A percentile compares a stretch with the other conserved stretches of the same genome.
phyloP scores from a whole-genome alignment of 352 stramenopile genomes.

The Saprolegnia diclina region DNA sequence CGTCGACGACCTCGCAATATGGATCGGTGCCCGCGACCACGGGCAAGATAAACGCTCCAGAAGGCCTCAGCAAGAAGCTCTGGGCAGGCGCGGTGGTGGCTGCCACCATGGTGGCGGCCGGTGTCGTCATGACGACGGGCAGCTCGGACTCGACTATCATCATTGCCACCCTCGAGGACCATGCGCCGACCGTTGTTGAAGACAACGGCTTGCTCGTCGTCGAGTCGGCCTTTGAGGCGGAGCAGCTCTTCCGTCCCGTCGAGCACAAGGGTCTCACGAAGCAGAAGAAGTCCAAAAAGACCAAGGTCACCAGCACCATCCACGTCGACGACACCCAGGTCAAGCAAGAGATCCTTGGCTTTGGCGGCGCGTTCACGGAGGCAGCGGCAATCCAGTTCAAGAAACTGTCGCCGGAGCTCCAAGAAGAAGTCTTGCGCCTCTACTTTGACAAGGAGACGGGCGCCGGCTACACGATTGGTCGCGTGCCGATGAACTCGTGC shows the following conservation, averaged over 20 bases:
- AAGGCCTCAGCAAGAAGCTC: neutral
- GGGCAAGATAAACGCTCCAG: neutral
- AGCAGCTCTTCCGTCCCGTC: neutral
- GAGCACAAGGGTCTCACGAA: constrained; percentile 22
- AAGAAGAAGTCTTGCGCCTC: constrained; percentile 78
- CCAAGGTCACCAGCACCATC: constrained; percentile 38
- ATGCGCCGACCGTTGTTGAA: neutral
- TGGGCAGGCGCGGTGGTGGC: neutral
- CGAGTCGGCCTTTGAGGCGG: constrained; percentile 1
- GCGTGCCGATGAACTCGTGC: constrained; percentile 87
- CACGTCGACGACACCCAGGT: constrained; percentile 42
- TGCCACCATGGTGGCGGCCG: constrained; percentile 11
- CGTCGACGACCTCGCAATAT: neutral
- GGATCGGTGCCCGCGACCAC: constrained; percentile 1
- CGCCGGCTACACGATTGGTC: constrained; percentile 81
- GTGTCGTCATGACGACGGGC: constrained; percentile 8
- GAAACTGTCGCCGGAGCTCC: constrained; percentile 64
- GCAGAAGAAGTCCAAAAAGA: constrained; percentile 34
- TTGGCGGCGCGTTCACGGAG: constrained; percentile 91
- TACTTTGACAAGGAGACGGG: constrained; percentile 83
- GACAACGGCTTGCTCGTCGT: constrained; percentile 8
- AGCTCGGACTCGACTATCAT: neutral
- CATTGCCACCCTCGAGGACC: neutral
- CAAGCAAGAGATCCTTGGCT: constrained; percentile 82
- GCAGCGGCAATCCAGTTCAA: constrained; percentile 82